Percentiles rank a stretch among this genome's conserved stretches.
Conservation (phyloP, 352 stramenopile genomes). For the Globisporangium spinosum region DNA sequence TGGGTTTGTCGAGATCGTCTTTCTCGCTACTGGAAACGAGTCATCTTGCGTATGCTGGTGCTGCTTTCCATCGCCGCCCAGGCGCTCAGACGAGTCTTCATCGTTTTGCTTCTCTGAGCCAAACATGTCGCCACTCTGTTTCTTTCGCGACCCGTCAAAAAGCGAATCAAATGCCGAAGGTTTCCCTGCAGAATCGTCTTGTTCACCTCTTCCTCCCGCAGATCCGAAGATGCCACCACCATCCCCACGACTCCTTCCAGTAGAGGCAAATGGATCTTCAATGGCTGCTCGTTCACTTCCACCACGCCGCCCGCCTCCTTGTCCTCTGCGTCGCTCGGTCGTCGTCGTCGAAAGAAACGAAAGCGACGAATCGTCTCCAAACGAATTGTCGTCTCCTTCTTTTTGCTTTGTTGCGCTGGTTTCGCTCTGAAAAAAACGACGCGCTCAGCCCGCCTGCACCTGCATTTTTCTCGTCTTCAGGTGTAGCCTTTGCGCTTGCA, state of each 20-base stretch:
- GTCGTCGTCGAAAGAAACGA: slow-evolving; percentile 25
- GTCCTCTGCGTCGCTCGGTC: slow-evolving; percentile 24
- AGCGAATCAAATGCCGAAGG: slow-evolving; percentile 23
- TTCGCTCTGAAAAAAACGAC: slow-evolving; percentile 37
- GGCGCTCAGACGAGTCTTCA: background rate
- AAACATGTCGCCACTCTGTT: background rate
- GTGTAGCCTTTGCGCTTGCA: background rate
- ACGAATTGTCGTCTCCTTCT: background rate
- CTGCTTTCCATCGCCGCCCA: background rate
- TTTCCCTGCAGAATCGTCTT: background rate
- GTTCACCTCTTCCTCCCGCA: background rate
- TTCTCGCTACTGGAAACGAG: background rate
- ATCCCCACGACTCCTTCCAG: background rate
- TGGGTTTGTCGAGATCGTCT: slow-evolving; percentile 5
- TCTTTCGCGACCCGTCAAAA: slow-evolving; percentile 19
- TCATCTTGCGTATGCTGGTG: background rate
- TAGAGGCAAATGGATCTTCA: slow-evolving; percentile 20
- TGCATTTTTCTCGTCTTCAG: slow-evolving; percentile 7
- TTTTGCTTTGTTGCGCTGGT: background rate
- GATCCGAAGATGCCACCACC: background rate
- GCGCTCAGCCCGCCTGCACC: slow-evolving; percentile 20
- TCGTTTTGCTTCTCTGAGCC: background rate
- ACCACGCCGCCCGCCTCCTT: slow-evolving; percentile 12
- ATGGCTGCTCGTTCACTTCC: background rate
- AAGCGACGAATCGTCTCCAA: slow-evolving; percentile 17